Evolutionary conservation across 345 rosid species (phyloP).

Genomic region (Populus deltoides): DNA sequence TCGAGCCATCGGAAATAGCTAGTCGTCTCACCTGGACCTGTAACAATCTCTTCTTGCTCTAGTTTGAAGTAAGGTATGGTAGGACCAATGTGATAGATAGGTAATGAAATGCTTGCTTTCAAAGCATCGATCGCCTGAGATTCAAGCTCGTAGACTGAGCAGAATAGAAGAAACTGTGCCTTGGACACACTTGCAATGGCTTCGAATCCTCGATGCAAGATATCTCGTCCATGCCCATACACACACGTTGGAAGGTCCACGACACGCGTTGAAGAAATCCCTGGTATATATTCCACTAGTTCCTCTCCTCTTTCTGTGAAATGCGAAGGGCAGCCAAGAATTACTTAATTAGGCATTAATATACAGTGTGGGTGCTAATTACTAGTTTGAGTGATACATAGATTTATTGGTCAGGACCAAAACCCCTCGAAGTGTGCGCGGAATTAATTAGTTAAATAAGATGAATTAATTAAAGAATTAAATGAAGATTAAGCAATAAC

Average conservation of each 20-base stretch:
- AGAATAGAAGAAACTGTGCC: slow-evolving; percentile 10
- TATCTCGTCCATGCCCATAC: not conserved
- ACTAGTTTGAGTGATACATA: not conserved
- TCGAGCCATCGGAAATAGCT: slow-evolving; percentile 11
- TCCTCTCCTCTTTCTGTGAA: not conserved
- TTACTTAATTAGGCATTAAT: not conserved
- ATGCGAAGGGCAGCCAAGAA: not conserved
- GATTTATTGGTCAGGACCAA: too few relatives aligned
- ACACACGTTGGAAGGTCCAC: not conserved
- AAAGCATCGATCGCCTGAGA: not conserved
- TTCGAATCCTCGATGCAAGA: not conserved
- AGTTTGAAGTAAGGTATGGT: slow-evolving; percentile 1
- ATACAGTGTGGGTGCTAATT: not conserved
- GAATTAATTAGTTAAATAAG: too few relatives aligned
- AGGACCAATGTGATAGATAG: slow-evolving; percentile 8
- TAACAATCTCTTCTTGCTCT: not conserved
- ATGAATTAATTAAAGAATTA: too few relatives aligned
- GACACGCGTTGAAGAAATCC: not conserved
- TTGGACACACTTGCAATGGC: not conserved
- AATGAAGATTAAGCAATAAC: too few relatives aligned
- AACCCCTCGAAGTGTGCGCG: too few relatives aligned
- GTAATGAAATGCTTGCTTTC: not conserved
- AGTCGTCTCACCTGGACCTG: too few relatives aligned
- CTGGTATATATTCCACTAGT: slow-evolving; percentile 1
- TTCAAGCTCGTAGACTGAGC: slow-evolving; percentile 16